Evolutionary conservation across 371 early-diverging fungal species (phyloP).

Genomic region (Saksenaea oblongispora): DNA sequence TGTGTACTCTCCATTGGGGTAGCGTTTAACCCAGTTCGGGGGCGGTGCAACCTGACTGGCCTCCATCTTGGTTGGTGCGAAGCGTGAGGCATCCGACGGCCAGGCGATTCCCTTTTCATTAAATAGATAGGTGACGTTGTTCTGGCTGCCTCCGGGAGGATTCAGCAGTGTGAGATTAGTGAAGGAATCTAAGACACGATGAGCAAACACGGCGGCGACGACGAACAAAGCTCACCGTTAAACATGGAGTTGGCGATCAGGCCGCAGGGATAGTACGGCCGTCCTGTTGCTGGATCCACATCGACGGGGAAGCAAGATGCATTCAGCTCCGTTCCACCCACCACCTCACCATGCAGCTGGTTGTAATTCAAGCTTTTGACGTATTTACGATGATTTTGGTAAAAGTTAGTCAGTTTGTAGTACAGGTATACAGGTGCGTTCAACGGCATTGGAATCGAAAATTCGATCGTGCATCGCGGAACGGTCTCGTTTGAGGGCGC

Average conservation of each 20-base stretch:
- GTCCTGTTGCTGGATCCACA: conserved; percentile 26
- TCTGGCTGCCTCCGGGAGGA: conserved; percentile 38
- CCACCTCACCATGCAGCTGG: conserved; percentile 74
- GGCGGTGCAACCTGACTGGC: conserved; percentile 56
- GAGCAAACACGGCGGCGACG: no score
- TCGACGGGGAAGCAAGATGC: conserved; percentile 40
- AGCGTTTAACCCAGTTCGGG: conserved; percentile 63
- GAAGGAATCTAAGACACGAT: conserved; percentile 62
- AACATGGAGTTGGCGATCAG: conserved; percentile 92
- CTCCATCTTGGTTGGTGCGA: conserved; percentile 52
- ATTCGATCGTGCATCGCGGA: conserved; percentile 65
- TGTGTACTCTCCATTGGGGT: conserved; percentile 46
- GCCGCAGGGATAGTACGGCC: conserved; percentile 89
- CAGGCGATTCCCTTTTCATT: conserved; percentile 76
- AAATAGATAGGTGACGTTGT: conserved; percentile 40
- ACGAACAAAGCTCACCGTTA: conserved; percentile 82
- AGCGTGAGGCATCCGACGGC: conserved; percentile 71
- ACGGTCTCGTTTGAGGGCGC: conserved; percentile 26
- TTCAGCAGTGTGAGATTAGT: conserved; percentile 45
- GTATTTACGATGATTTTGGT: conserved; percentile 92
- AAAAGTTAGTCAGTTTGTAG: conserved; percentile 89
- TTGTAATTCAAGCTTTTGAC: conserved; percentile 79
- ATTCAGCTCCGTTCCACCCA: conserved; percentile 27
- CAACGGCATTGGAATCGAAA: conserved; percentile 61
- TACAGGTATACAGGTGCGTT: conserved; percentile 78